phyloP scores from a whole-genome alignment of 176 grass and related monocot species.

The Eleusine coracana region DNA sequence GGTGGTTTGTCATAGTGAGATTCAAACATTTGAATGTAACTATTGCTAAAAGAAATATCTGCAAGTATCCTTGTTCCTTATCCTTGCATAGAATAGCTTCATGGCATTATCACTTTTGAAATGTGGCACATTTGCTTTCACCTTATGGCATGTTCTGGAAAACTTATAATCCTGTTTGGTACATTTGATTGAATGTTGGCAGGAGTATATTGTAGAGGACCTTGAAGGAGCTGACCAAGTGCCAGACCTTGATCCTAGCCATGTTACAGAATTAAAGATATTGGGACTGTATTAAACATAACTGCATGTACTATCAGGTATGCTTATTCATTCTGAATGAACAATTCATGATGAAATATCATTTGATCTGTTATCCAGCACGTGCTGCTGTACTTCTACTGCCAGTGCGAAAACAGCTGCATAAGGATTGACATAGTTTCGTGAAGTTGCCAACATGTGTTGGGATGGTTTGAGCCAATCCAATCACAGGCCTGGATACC shows the following conservation, averaged over 20 bases:
- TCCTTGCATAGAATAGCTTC: slow-evolving; percentile 15
- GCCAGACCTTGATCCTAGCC: slow-evolving; percentile 83
- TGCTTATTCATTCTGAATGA: slow-evolving; percentile 13
- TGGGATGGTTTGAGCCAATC: slow-evolving; percentile 5
- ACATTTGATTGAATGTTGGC: slow-evolving; percentile 31
- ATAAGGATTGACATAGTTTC: slow-evolving; percentile 7
- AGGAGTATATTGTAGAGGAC: slow-evolving; percentile 96
- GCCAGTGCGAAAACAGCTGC: slow-evolving; percentile 9
- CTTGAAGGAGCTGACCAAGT: slow-evolving; percentile 70
- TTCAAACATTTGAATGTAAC: background rate
- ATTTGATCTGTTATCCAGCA: slow-evolving; percentile 36
- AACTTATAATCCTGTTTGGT: slow-evolving; percentile 6
- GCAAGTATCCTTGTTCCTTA: background rate
- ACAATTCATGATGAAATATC: slow-evolving; percentile 15
- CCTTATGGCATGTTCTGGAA: slow-evolving; percentile 5
- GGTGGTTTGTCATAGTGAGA: background rate
- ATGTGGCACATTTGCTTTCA: slow-evolving; percentile 5
- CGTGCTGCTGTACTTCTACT: background rate
- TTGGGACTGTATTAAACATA: slow-evolving; percentile 83
- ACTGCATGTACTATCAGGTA: slow-evolving; percentile 50
- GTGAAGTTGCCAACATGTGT: slow-evolving; percentile 33
- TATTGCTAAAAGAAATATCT: background rate
- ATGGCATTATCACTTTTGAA: slow-evolving; percentile 4
- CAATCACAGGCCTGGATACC: slow-evolving; percentile 5
- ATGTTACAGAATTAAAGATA: slow-evolving; percentile 83